Evolutionary conservation across 2,329 filamentous ascomycete species (phyloP).

Genomic region (Geosmithia putterillii): DNA sequence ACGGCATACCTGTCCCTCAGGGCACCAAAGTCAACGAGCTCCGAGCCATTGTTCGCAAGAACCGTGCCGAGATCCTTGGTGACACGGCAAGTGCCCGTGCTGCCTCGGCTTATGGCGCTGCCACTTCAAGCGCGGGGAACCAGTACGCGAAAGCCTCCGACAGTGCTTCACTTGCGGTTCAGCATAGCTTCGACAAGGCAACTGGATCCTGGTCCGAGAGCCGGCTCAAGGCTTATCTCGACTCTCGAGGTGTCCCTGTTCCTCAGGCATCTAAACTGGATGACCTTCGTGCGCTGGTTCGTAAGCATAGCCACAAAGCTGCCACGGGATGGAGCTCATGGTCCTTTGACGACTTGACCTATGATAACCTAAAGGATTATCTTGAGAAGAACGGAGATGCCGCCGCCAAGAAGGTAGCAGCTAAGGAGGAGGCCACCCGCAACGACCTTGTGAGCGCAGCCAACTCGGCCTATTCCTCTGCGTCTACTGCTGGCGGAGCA

Average conservation of each 20-base stretch:
- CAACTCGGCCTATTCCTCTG: slow-evolving; percentile 46
- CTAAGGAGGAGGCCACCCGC: slow-evolving; percentile 53
- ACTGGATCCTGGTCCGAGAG: slow-evolving; percentile 59
- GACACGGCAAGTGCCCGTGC: slow-evolving; percentile 49
- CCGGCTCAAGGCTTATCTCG: slow-evolving; percentile 66
- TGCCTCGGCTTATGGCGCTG: slow-evolving; percentile 53
- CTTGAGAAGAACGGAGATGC: slow-evolving; percentile 38
- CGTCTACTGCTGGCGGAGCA: slow-evolving; percentile 43
- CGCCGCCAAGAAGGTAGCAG: slow-evolving; percentile 43
- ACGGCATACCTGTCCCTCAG: slow-evolving; percentile 75
- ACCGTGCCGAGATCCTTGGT: slow-evolving; percentile 60
- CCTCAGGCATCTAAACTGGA: slow-evolving; percentile 61
- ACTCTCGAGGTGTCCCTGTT: slow-evolving; percentile 63
- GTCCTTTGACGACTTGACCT: slow-evolving; percentile 69
- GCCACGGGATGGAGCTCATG: slow-evolving; percentile 56
- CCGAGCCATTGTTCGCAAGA: slow-evolving; percentile 77
- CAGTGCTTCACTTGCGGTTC: slow-evolving; percentile 45
- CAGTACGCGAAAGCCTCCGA: slow-evolving; percentile 67
- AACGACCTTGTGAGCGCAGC: slow-evolving; percentile 61
- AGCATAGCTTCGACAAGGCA: slow-evolving; percentile 55
- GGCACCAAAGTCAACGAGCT: slow-evolving; percentile 86
- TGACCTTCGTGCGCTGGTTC: slow-evolving; percentile 62
- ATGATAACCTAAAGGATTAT: slow-evolving; percentile 54
- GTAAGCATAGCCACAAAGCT: slow-evolving; percentile 60
- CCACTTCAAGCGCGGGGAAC: slow-evolving; percentile 64